These are phyloP conservation scores for Coffea humblotiana DNA, from an alignment of 305 asterid genomes.

Conservation along the genomic window DNA sequence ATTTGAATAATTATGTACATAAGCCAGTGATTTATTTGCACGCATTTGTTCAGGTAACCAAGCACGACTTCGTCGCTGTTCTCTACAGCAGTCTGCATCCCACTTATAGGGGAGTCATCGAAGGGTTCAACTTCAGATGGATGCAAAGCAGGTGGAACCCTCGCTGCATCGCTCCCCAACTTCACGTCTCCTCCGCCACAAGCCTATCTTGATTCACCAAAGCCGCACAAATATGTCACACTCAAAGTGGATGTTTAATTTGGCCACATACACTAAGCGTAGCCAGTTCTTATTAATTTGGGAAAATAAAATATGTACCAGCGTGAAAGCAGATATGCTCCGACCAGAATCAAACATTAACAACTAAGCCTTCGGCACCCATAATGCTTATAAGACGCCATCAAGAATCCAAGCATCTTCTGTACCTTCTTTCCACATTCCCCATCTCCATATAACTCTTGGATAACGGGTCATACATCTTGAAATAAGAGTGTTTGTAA, in stretches of 20 bases:
- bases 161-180: neutral
- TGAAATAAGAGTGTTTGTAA: constrained; percentile 50
- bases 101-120: neutral
- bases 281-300: neutral
- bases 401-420: constrained; percentile 51
- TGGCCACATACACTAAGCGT: neutral
- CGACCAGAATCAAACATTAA: neutral
- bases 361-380: neutral
- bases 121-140: neutral
- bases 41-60: neutral
- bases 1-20: neutral
- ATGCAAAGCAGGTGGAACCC: neutral
- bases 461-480: constrained; percentile 47
- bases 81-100: neutral
- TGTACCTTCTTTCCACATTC: constrained; percentile 72
- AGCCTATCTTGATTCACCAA: neutral
- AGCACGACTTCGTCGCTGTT: neutral
- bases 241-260: neutral
- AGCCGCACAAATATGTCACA: neutral
- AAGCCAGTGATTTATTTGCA: neutral
- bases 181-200: neutral
- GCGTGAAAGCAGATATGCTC: neutral
- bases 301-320: neutral
- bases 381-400: neutral
- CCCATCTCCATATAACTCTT: constrained; percentile 77